Evolutionary conservation across 148 eudicot species (phyloP), one percentile per base, ranked within the genome.

Genomic region (Pouteria glomerata): DNA sequence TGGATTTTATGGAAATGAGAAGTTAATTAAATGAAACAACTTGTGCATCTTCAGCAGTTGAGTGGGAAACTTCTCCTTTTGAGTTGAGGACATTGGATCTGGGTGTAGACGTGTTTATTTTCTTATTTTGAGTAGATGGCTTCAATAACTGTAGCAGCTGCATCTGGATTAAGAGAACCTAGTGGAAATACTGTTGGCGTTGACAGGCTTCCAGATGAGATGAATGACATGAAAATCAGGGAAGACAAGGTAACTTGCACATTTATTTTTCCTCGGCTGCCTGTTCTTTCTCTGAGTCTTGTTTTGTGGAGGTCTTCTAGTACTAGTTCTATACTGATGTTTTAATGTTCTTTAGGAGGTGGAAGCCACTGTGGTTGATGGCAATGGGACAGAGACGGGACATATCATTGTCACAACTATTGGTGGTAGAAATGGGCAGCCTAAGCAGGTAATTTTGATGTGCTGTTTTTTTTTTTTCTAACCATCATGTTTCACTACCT

Each of bases 401-500:
- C n/a, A n/a, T n/a, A n/a, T n/a, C 95, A 92, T 92, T 62, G 96
- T 89, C 27, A 92, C 97, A 11, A 87, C 90, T 4, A 88, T 89
- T 73, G 96, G 97, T 61, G 92, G 95, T 70, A 79, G 73, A 73
- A 85, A 87, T 85, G 92, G 92, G 71, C 87, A 89, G 76, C 82
- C 90, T 44, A 89, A 89, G 64, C 96, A 89, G 95, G 97, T 91
- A 52, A 74, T 21, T 34, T 53, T 29, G 35, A 27, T 24, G 24
- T 63, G 42, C 42, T 15, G 52, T 19, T 19, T 26, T 2, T 34
- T 24, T 50, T 26, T n/a, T 27, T 12, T 19, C 15, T 42, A n/a
- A n/a, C n/a, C 26, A 30, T 29, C 18, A 42, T 33, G 1, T 60
- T 35, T 53, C 14, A 39, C 14, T 11, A 34, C 1, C 11, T 66